phyloP scores from a whole-genome alignment of 2,329 filamentous ascomycete genomes.

The Didymella glomerata region DNA sequence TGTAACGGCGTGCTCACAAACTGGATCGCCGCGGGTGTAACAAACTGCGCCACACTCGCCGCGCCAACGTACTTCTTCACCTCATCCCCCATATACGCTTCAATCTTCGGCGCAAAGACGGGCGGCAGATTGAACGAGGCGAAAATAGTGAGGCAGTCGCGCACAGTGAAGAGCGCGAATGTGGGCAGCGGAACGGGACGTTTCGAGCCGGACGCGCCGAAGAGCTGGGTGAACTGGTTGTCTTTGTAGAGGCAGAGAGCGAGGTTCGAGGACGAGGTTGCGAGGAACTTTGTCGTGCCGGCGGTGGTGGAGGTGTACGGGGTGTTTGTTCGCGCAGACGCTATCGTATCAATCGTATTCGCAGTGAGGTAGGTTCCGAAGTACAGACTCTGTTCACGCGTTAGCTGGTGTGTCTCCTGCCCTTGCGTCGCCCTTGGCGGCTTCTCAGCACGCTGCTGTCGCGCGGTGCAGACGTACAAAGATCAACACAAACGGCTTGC shows the following conservation, averaged over 20 bases:
- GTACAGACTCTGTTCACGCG: conserved; percentile 69
- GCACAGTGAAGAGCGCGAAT: conserved; percentile 79
- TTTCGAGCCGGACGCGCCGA: conserved; percentile 64
- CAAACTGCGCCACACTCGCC: conserved; percentile 73
- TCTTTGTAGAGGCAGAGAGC: conserved; percentile 90
- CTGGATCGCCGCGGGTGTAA: conserved; percentile 81
- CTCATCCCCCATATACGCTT: conserved; percentile 49
- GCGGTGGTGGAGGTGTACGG: conserved; percentile 72
- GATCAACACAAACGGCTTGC: conserved; percentile 74
- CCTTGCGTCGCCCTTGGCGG: no score
- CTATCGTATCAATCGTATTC: conserved; percentile 82
- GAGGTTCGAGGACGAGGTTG: conserved; percentile 84
- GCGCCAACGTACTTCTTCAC: conserved; percentile 62
- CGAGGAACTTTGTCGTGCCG: conserved; percentile 80
- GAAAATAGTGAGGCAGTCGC: conserved; percentile 90
- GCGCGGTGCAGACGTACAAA: conserved; percentile 50
- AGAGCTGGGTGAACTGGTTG: conserved; percentile 82
- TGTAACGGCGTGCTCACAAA: conserved; percentile 83
- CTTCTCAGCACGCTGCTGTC: no score
- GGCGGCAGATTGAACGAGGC: conserved; percentile 90
- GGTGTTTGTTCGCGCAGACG: conserved; percentile 66
- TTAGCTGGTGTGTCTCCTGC: not conserved
- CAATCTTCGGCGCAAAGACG: conserved; percentile 74
- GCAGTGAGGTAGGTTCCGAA: conserved; percentile 89
- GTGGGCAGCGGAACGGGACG: conserved; percentile 71